These are phyloP conservation scores for Tetrapisispora iriomotensis DNA, from an alignment of 805 yeast genomes.

Conservation along the genomic window DNA sequence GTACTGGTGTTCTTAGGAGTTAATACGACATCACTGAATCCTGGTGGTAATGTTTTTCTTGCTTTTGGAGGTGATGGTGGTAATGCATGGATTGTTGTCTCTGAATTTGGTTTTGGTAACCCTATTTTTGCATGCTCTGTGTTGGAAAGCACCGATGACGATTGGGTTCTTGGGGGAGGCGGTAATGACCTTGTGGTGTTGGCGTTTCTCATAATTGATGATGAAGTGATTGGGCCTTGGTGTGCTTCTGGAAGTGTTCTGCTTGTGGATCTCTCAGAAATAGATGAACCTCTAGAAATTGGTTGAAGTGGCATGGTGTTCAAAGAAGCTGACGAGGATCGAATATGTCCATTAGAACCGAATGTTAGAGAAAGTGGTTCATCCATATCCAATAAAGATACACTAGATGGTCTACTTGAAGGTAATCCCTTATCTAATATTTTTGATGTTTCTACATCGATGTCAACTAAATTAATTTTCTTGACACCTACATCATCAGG, in stretches of 20 bases:
- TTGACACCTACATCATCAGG: slow-evolving; percentile 15
- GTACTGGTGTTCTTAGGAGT: slow-evolving; percentile 21
- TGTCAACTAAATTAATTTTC: not conserved
- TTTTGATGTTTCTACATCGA: not conserved
- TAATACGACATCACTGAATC: slow-evolving; percentile 27
- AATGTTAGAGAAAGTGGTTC: slow-evolving; percentile 1
- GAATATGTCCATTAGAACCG: not conserved
- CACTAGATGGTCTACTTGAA: not conserved
- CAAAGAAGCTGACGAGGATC: slow-evolving; percentile 1
- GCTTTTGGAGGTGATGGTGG: slow-evolving; percentile 29
- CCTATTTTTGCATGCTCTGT: no score
- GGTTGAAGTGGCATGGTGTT: slow-evolving; percentile 5
- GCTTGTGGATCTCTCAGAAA: slow-evolving; percentile 2
- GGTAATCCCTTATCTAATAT: not conserved
- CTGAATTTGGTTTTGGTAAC: not conserved
- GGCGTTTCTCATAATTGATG: not conserved
- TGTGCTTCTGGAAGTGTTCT: slow-evolving; percentile 6
- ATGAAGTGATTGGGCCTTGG: not conserved
- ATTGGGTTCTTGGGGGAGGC: not conserved
- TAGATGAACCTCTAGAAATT: not conserved
- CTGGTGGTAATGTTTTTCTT: slow-evolving; percentile 30
- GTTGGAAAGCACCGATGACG: not conserved
- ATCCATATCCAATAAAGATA: slow-evolving; percentile 9
- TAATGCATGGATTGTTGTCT: not conserved
- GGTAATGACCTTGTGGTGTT: not conserved